Conservation (phyloP, 352 stramenopile genomes). For the Phytophthora litchii region DNA sequence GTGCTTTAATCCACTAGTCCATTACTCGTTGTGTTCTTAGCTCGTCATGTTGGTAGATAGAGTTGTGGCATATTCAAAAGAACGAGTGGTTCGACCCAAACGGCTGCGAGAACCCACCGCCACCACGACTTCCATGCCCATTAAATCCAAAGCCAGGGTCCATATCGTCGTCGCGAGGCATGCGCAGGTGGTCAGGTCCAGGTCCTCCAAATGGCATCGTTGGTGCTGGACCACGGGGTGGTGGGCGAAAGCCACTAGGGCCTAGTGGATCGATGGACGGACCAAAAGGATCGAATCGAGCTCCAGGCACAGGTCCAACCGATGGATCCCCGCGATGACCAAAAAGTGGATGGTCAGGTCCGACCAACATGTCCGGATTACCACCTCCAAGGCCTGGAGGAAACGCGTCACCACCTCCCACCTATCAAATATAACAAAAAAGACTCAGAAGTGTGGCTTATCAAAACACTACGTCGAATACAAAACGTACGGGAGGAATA, state of each 20-base stretch:
- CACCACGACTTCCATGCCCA: slow-evolving; percentile 28
- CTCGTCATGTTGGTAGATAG: not conserved
- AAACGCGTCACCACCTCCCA: slow-evolving; percentile 73
- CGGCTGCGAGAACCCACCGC: slow-evolving; percentile 48
- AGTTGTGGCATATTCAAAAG: slow-evolving; percentile 36
- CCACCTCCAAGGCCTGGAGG: slow-evolving; percentile 62
- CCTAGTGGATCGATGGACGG: slow-evolving; percentile 61
- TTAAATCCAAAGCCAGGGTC: slow-evolving; percentile 52
- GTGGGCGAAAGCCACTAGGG: slow-evolving; percentile 47
- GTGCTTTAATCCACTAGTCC: too few species aligned
- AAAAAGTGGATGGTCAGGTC: slow-evolving; percentile 78
- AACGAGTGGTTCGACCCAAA: slow-evolving; percentile 77
- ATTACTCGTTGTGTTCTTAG: too few species aligned
- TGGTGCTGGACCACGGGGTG: slow-evolving; percentile 47
- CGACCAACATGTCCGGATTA: slow-evolving; percentile 75
- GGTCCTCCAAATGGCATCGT: slow-evolving; percentile 75
- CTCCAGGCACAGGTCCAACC: slow-evolving; percentile 64
- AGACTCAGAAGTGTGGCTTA: not conserved
- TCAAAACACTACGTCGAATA: not conserved
- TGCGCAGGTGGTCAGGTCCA: slow-evolving; percentile 81
- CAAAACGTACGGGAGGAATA: slow-evolving; percentile 41
- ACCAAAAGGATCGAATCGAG: slow-evolving; percentile 87
- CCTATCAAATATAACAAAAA: slow-evolving; percentile 18
- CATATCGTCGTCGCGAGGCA: slow-evolving; percentile 72
- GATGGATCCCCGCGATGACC: slow-evolving; percentile 60